phyloP scores from a whole-genome alignment of 768 basidiomycete genomes.

The Trametes gibbosa region DNA sequence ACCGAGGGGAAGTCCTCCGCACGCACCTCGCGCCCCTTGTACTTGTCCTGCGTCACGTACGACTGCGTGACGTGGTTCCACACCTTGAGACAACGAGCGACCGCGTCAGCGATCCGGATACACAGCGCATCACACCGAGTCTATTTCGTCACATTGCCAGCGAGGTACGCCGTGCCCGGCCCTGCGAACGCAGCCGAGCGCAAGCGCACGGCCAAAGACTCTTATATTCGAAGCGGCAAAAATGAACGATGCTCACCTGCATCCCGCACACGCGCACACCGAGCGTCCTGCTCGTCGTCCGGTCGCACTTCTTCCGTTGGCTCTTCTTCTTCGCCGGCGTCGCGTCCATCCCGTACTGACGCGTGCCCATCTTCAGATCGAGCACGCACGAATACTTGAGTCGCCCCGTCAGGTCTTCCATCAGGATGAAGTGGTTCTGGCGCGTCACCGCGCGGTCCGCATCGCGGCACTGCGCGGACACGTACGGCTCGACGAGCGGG shows the following conservation, averaged over 20 bases:
- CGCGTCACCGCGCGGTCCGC: slow-evolving; percentile 50
- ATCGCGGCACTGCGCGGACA: slow-evolving; percentile 7
- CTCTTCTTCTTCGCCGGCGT: slow-evolving; percentile 92
- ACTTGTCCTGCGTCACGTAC: slow-evolving; percentile 94
- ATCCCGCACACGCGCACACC: slow-evolving; percentile 97
- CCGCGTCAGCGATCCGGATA: slow-evolving; percentile 12
- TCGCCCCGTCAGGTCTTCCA: slow-evolving; percentile 96
- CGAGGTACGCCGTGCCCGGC: slow-evolving; percentile 5
- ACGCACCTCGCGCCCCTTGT: slow-evolving; percentile 87
- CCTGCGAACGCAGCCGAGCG: background rate
- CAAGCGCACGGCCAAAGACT: background rate
- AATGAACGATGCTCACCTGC: slow-evolving; percentile 68
- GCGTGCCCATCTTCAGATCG: slow-evolving; percentile 99
- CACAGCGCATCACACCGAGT: background rate
- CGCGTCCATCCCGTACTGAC: slow-evolving; percentile 97
- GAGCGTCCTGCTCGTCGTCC: slow-evolving; percentile 86
- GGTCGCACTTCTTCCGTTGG: slow-evolving; percentile 97
- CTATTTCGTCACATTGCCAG: background rate
- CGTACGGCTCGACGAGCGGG: slow-evolving; percentile 18
- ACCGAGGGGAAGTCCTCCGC: slow-evolving; percentile 82
- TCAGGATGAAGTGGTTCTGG: slow-evolving; percentile 96
- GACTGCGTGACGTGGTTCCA: slow-evolving; percentile 86
- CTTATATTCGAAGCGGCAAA: slow-evolving; percentile 12
- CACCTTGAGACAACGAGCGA: slow-evolving; percentile 55
- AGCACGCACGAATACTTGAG: slow-evolving; percentile 92